Evolutionary conservation across 2,329 filamentous ascomycete species (phyloP), one percentile per base, ranked within the genome.

Genomic region (Sphaerulina musiva): DNA sequence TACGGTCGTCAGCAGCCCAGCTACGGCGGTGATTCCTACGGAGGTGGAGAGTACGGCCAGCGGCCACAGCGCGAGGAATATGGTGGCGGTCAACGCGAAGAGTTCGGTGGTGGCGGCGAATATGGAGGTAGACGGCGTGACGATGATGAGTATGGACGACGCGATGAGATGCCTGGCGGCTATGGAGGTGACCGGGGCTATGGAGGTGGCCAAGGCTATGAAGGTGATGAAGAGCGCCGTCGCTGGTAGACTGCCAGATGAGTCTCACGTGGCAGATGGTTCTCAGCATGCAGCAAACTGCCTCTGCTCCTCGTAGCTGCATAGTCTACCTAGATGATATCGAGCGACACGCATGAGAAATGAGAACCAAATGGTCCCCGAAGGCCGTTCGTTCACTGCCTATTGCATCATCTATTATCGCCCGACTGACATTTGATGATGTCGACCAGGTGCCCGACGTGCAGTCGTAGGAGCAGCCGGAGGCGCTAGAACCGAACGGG

Each of bases 101-200:
- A 48, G 29, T 38, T 47, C 10, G 43, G 48, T 17, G 48, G 39
- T 36, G 46, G 41, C 32, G 53, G 44, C 17, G 26, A 7, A 29
- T 43, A 53, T 45, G 56, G 32, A 17, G 40, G 36, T n/a, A 45
- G 49, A 36, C 55, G 53, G 40, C 55, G 51, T 9, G 54, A 53
- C 29, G 56, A 58, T 39, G 36, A 46, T 38, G 52, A 50, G 7
- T 53, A 61, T 31, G 53, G 55, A 23, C 52, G 58, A 17, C 51
- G 51, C 26, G 57, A 53, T 43, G 48, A 55, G 29, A 43, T 55
- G 45, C 48, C 40, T 32, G 50, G 48, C 34, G 56, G 56, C 31
- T 48, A 46, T 17, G 56, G 56, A 56, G 14, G 59, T 62, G 57
- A 55, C 54, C 58, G 59, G 5, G 56, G 54, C n/a, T 60, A 59